These are phyloP conservation scores for Ustanciosporium gigantosporum DNA, from an alignment of 1,284 basidiomycete genomes.

Conservation along the genomic window DNA sequence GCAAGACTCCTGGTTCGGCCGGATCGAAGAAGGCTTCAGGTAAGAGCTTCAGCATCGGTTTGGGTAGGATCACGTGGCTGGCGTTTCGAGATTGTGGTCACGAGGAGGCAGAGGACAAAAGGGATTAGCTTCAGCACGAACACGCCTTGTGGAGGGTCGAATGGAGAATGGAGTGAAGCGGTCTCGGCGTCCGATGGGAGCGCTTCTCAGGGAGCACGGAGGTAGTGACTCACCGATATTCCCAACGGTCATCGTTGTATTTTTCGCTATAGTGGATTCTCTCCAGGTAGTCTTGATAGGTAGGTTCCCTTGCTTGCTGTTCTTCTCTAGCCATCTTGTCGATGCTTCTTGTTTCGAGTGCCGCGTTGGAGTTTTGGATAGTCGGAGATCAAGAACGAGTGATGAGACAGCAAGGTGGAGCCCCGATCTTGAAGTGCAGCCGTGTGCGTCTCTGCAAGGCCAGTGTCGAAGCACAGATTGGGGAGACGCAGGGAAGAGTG, in stretches of 20 bases:
- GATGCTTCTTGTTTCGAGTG: no score
- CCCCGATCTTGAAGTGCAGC: no score
- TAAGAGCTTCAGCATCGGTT: slow-evolving; percentile 58
- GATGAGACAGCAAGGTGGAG: no score
- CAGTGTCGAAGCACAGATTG: no score
- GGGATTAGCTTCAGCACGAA: not conserved
- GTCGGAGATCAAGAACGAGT: no score
- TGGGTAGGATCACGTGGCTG: slow-evolving; percentile 60
- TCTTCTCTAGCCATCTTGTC: slow-evolving; percentile 28
- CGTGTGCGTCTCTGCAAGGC: no score
- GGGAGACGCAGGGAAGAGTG: no score
- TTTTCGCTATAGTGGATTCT: slow-evolving; percentile 61
- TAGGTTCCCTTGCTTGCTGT: slow-evolving; percentile 32
- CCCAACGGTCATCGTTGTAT: slow-evolving; percentile 65
- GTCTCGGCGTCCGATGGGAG: not conserved
- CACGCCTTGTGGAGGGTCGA: no score
- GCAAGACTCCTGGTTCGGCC: slow-evolving; percentile 77
- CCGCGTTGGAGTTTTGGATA: no score
- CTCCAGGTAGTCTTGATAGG: slow-evolving; percentile 57
- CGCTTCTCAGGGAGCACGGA: not conserved
- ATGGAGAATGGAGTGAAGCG: not conserved
- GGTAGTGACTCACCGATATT: slow-evolving; percentile 66
- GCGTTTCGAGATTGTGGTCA: no score
- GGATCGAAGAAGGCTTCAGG: slow-evolving; percentile 65
- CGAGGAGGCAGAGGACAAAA: slow-evolving; percentile 68